These are phyloP conservation scores for Thalassiosira livingstoniorum DNA, from an alignment of 352 stramenopile species.

Conservation along the genomic window DNA sequence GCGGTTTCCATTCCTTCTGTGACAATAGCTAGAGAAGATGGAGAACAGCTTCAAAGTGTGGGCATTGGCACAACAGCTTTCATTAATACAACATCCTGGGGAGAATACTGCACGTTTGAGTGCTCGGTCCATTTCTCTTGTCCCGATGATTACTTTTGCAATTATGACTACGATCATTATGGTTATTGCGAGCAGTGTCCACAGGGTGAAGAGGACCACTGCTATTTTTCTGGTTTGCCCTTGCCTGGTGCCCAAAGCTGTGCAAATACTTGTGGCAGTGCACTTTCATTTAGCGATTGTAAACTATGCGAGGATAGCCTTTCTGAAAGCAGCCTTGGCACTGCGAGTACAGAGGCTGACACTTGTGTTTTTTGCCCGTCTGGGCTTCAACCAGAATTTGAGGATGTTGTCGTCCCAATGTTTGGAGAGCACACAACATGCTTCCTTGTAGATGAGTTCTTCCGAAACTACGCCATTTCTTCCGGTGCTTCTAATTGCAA, in stretches of 20 bases:
- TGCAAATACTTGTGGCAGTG: not conserved
- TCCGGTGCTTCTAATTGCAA: constrained; percentile 7
- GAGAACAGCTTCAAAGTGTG: not conserved
- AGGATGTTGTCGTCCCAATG: not conserved
- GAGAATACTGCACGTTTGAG: not conserved
- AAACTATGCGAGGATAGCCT: not conserved
- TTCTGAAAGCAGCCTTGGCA: not conserved
- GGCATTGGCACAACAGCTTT: not conserved
- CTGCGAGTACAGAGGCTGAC: not conserved
- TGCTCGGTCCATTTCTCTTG: not conserved
- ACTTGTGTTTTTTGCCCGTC: not conserved
- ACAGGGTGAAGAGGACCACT: too few relatives aligned
- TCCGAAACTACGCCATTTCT: constrained; percentile 3
- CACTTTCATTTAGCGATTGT: not conserved
- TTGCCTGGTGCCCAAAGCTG: not conserved
- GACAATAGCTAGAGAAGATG: not conserved
- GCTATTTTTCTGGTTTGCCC: not conserved
- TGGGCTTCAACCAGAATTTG: not conserved
- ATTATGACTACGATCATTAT: not conserved
- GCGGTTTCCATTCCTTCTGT: not conserved
- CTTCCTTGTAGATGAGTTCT: too few relatives aligned
- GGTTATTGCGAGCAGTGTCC: too few relatives aligned
- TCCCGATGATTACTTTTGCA: not conserved
- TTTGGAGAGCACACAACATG: not conserved
- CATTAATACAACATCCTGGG: not conserved